These are phyloP conservation scores for Populus tremula DNA, from an alignment of 345 rosid species.

Conservation along the genomic window DNA sequence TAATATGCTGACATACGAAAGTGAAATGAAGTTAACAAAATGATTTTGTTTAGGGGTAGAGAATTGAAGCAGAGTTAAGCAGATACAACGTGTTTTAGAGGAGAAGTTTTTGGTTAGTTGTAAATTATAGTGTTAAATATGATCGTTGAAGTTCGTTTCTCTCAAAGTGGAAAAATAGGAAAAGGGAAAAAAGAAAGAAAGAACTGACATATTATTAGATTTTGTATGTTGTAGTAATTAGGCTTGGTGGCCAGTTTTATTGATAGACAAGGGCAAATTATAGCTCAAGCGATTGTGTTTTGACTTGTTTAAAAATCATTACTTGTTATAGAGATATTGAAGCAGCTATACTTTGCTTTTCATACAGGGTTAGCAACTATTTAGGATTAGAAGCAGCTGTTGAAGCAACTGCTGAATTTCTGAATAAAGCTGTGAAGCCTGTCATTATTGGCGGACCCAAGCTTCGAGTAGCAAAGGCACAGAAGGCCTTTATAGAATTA, in stretches of 20 bases:
- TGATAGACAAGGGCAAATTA: not conserved
- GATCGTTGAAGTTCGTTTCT: not conserved
- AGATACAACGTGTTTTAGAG: not conserved
- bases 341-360: not conserved
- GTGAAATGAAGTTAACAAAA: not conserved
- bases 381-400: constrained; percentile 71
- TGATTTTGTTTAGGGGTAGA: not conserved
- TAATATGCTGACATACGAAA: not conserved
- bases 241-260: too few relatives aligned
- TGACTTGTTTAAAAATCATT: not conserved
- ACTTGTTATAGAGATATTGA: not conserved
- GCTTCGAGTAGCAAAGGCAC: constrained; percentile 57
- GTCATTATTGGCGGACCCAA: constrained; percentile 66
- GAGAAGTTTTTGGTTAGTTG: not conserved
- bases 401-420: constrained; percentile 57
- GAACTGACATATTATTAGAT: not conserved
- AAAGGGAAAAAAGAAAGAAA: not conserved
- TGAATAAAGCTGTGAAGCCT: constrained; percentile 75
- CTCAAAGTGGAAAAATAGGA: not conserved
- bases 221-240: too few relatives aligned
- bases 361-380: constrained; percentile 60
- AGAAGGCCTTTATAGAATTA: constrained; percentile 48
- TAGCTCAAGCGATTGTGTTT: not conserved
- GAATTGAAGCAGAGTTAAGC: not conserved
- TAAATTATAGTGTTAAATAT: too few relatives aligned